A percentile compares a stretch with the other conserved stretches of the same genome.
These are phyloP conservation scores for Ceratobasidium papillatum DNA, from an alignment of 1,284 basidiomycete species.

Conservation along the genomic window DNA sequence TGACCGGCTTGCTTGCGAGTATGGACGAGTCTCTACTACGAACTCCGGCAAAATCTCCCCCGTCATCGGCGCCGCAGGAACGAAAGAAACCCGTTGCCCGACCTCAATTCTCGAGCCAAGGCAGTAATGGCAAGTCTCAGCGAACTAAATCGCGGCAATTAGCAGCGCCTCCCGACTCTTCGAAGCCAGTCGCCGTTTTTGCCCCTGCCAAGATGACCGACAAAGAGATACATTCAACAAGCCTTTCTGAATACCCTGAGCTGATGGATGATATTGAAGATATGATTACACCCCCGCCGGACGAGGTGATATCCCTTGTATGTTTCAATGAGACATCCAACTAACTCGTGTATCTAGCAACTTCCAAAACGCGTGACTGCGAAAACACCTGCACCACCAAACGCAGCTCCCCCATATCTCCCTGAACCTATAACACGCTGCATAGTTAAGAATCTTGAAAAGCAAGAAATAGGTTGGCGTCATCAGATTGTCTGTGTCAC, in stretches of 20 bases:
- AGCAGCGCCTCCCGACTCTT: slow-evolving; percentile 31
- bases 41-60: slow-evolving; percentile 41
- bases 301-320: not conserved
- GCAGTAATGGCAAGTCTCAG: not conserved
- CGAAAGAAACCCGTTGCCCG: slow-evolving; percentile 10
- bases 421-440: slow-evolving; percentile 22
- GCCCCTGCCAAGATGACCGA: not conserved
- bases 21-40: slow-evolving; percentile 52
- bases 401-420: slow-evolving; percentile 6
- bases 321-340: not conserved
- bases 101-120: slow-evolving; percentile 16
- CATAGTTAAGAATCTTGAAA: slow-evolving; percentile 14
- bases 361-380: slow-evolving; percentile 34
- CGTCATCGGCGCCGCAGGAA: slow-evolving; percentile 1
- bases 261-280: slow-evolving; percentile 28
- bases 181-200: not conserved
- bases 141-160: slow-evolving; percentile 30
- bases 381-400: slow-evolving; percentile 23
- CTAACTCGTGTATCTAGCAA: slow-evolving; percentile 12
- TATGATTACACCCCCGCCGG: not conserved
- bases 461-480: slow-evolving; percentile 22
- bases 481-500: slow-evolving; percentile 12
- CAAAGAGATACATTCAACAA: not conserved
- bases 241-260: not conserved
- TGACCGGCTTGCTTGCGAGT: slow-evolving; percentile 52